phyloP scores from a whole-genome alignment of 495 filamentous ascomycete species.

The Lineolata rhizophorae region DNA sequence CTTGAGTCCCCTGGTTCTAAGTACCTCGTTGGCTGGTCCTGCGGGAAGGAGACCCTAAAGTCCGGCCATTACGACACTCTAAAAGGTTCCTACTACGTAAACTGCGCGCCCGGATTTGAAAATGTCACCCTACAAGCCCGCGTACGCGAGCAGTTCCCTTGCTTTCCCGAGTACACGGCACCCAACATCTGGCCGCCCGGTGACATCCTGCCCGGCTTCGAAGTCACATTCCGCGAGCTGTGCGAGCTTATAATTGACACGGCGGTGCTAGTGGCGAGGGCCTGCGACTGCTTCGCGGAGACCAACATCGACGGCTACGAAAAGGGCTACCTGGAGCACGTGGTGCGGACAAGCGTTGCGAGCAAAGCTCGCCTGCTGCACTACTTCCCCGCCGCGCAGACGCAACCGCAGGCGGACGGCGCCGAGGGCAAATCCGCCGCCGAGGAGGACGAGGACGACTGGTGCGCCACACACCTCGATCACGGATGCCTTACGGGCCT shows the following conservation, averaged over 20 bases:
- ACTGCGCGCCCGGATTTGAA: constrained; percentile 62
- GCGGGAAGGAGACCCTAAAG: constrained; percentile 84
- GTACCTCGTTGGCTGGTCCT: constrained; percentile 50
- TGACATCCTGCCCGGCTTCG: constrained; percentile 48
- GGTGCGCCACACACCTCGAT: constrained; percentile 90
- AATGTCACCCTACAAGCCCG: constrained; percentile 22
- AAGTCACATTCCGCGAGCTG: constrained; percentile 44
- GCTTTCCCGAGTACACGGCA: constrained; percentile 39
- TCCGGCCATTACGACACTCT: constrained; percentile 74
- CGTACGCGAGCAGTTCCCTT: constrained; percentile 17
- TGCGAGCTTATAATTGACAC: constrained; percentile 74
- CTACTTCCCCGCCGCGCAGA: constrained; percentile 47
- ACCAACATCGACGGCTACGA: constrained; percentile 56
- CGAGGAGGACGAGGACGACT: constrained; percentile 38
- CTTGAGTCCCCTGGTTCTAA: constrained; percentile 40
- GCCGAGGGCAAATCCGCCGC: constrained; percentile 4
- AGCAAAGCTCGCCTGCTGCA: constrained; percentile 87
- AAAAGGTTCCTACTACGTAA: constrained; percentile 94
- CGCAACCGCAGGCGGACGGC: constrained; percentile 6
- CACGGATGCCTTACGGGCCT: constrained; percentile 86
- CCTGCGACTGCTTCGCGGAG: constrained; percentile 71
- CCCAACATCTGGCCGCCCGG: constrained; percentile 70
- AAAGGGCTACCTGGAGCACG: constrained; percentile 55
- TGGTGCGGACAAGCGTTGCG: constrained; percentile 65
- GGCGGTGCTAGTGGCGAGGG: constrained; percentile 63